phyloP scores from a whole-genome alignment of 495 filamentous ascomycete species.

The Stereocaulon alpinum region DNA sequence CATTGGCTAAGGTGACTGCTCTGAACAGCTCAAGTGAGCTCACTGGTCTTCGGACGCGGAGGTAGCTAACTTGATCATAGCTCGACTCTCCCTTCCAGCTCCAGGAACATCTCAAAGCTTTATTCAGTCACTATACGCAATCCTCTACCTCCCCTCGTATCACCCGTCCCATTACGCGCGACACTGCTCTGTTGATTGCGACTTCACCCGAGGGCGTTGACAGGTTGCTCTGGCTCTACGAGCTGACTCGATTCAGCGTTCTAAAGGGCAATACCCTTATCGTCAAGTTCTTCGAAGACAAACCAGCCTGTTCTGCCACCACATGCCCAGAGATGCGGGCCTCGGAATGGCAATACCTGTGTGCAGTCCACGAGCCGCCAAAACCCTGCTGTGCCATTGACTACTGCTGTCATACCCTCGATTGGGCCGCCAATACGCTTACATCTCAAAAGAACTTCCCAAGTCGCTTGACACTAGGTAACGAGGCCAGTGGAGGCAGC shows the following conservation, averaged over 20 bases:
- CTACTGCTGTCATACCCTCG: conserved; percentile 96
- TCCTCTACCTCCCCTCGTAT: conserved; percentile 43
- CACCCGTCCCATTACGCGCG: conserved; percentile 57
- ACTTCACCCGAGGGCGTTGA: conserved; percentile 71
- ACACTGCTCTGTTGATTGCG: conserved; percentile 61
- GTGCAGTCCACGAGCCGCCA: conserved; percentile 90
- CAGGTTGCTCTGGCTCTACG: conserved; percentile 87
- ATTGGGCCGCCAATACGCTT: conserved; percentile 88
- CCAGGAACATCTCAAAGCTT: conserved; percentile 93
- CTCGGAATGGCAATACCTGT: conserved; percentile 97
- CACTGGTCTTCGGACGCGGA: neutral
- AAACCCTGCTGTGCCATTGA: conserved; percentile 96
- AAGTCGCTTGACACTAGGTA: conserved; percentile 64
- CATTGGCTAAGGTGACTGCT: conserved; percentile 61
- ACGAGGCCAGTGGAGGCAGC: conserved; percentile 49
- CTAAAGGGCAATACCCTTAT: conserved; percentile 87
- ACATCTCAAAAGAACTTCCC: conserved; percentile 89
- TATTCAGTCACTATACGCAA: conserved; percentile 71
- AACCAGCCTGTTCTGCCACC: conserved; percentile 68
- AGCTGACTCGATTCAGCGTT: conserved; percentile 88
- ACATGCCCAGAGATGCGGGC: conserved; percentile 98
- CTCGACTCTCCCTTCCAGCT: conserved; percentile 95
- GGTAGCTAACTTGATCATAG: conserved; percentile 27
- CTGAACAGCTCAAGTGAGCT: neutral
- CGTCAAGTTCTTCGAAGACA: conserved; percentile 82